A percentile compares a stretch with the other conserved stretches of the same genome.
phyloP scores from a whole-genome alignment of 2,329 filamentous ascomycete species.

The Paraconiothyrium sp. region DNA sequence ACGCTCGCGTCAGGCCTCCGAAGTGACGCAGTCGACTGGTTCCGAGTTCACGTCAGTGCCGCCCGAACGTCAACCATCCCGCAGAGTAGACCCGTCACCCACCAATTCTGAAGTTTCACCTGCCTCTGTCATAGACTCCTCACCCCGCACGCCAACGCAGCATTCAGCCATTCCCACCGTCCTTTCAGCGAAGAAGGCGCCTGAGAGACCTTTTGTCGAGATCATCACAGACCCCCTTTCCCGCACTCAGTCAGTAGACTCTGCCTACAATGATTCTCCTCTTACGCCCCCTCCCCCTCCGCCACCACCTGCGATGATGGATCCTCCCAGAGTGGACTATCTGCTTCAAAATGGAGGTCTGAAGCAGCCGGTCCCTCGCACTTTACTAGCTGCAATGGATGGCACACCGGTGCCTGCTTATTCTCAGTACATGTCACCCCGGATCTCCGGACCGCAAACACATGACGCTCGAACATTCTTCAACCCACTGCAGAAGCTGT shows the following conservation, averaged over 20 bases:
- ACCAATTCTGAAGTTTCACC: conserved; percentile 52
- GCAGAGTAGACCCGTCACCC: conserved; percentile 41
- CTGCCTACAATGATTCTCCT: conserved; percentile 58
- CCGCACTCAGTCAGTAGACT: conserved; percentile 44
- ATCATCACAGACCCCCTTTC: conserved; percentile 54
- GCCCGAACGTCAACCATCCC: conserved; percentile 47
- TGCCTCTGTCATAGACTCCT: conserved; percentile 54
- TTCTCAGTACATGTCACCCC: conserved; percentile 67
- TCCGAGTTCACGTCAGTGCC: conserved; percentile 58
- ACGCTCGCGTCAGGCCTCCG: conserved; percentile 50
- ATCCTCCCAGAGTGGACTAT: conserved; percentile 89
- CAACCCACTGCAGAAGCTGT: conserved; percentile 79
- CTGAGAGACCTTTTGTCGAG: conserved; percentile 53
- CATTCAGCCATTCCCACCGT: conserved; percentile 50
- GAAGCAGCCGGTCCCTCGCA: conserved; percentile 73
- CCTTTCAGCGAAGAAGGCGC: conserved; percentile 39
- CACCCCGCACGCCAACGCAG: conserved; percentile 56
- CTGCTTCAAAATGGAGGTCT: conserved; percentile 89
- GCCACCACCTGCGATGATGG: conserved; percentile 69
- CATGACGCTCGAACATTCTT: conserved; percentile 78
- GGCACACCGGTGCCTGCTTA: conserved; percentile 64
- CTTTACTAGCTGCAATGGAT: conserved; percentile 74
- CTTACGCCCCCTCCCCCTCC: conserved; percentile 76
- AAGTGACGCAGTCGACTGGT: conserved; percentile 54
- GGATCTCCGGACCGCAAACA: conserved; percentile 45